These are phyloP conservation scores for Omphalea diandra DNA, from an alignment of 441 rosid genomes.

Conservation along the genomic window DNA sequence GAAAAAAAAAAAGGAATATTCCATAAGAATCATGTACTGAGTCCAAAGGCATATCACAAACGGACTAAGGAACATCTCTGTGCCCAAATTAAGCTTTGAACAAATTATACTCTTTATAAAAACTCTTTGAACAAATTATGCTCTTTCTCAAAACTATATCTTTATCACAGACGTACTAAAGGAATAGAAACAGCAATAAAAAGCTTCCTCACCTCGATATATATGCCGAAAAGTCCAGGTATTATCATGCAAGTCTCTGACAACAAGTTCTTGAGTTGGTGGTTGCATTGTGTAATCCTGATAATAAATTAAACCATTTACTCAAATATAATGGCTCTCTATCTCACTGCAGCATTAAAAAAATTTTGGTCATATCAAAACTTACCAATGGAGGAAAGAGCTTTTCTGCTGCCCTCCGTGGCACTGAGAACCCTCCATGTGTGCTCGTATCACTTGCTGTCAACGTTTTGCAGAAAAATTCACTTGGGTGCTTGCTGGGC, in stretches of 20 bases:
- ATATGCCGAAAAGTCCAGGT: slow-evolving; percentile 96
- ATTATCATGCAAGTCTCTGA: slow-evolving; percentile 84
- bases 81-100: background rate
- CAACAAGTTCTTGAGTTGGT: slow-evolving; percentile 93
- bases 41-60: background rate
- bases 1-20: background rate
- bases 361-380: slow-evolving; percentile 5
- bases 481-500: slow-evolving; percentile 82
- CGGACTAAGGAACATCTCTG: background rate
- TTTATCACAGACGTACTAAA: background rate
- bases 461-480: slow-evolving; percentile 89
- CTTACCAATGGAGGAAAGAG: slow-evolving; percentile 89
- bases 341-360: background rate
- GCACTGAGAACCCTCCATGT: slow-evolving; percentile 98
- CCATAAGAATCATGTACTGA: background rate
- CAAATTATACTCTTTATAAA: too few species aligned
- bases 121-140: too few species aligned
- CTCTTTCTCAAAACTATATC: background rate
- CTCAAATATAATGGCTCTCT: background rate
- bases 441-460: slow-evolving; percentile 98
- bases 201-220: slow-evolving; percentile 62
- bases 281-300: slow-evolving; percentile 95
- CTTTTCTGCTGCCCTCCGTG: slow-evolving; percentile 98
- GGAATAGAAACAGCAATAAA: background rate
- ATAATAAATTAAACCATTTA: slow-evolving; percentile 1